Conservation (phyloP, 768 basidiomycete genomes). For the Amanita pseudoporphyria region DNA sequence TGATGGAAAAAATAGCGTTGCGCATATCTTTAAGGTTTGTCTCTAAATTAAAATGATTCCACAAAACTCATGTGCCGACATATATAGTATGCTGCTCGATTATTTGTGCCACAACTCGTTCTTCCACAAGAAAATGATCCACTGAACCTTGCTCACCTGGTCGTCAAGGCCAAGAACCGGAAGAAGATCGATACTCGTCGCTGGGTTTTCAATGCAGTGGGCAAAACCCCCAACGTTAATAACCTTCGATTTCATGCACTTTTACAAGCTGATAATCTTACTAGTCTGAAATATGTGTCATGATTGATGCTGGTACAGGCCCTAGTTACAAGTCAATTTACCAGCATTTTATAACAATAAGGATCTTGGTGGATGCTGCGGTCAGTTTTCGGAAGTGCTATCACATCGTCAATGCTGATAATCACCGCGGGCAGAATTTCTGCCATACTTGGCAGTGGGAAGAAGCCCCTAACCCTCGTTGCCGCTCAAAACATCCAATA, state of each 20-base stretch:
- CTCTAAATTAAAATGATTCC: background rate
- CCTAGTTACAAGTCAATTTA: conserved; percentile 95
- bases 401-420: background rate
- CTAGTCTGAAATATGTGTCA: conserved; percentile 84
- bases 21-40: conserved; percentile 88
- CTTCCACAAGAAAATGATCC: conserved; percentile 85
- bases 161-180: conserved; percentile 88
- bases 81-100: conserved; percentile 85
- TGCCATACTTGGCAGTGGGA: conserved; percentile 94
- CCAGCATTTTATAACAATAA: conserved; percentile 76
- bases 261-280: background rate
- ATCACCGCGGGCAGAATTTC: conserved; percentile 59
- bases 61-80: background rate
- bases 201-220: conserved; percentile 94
- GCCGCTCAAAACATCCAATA: conserved; percentile 99
- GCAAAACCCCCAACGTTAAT: conserved; percentile 61
- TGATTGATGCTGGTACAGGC: conserved; percentile 94
- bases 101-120: conserved; percentile 88
- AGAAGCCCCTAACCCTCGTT: conserved; percentile 81
- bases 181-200: conserved; percentile 96
- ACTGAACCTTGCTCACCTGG: conserved; percentile 85
- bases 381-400: conserved; percentile 21
- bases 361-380: conserved; percentile 80
- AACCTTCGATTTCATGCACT: background rate
- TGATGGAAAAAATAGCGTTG: conserved; percentile 82